Evolutionary conservation across 2,329 filamentous ascomycete species (phyloP), one percentile per base, ranked within the genome.

Genomic region (Cladosporium cucumerinum): DNA sequence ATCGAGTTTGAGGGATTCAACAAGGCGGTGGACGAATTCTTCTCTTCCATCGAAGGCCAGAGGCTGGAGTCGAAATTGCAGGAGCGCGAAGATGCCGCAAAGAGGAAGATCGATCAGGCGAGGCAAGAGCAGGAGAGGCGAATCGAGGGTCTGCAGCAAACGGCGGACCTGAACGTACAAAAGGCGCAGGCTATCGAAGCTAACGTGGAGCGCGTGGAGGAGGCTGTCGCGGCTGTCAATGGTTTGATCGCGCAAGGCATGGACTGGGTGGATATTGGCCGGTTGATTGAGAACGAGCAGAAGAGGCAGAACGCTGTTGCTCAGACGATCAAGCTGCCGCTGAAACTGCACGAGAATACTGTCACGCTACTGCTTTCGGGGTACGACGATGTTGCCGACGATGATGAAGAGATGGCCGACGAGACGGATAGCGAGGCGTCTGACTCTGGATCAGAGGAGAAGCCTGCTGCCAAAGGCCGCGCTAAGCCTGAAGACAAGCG

Each of bases 261-360:
- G 93, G 95, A 99, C 72, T 99, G 95, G 95, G 87, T 92, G 12
- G 91, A 97, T 69, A 93, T 98, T 72, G 92, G 86, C 11, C 90
- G 89, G 65, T 80, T 99, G 67, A 91, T 99, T 61, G 92, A 97
- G 75, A 86, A 92, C 69, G 94, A 98, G 75, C 91, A 96, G 75
- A 87, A 83, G 66, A 84, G 88, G 57, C 84, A 87, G 30, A 99
- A 99, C 69, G 87, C 91, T 0, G 93, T 99, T 8, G 95, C 95
- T 1, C 85, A 89, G 65, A 88, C 93, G 52, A 96, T 99, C 73
- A 91, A 90, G 74, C 80, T 96, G 21, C 94, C 95, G 0, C 79
- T 99, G 59, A 96, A 96, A 71, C 82, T 99, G 3, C 85, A 92
- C n/a, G 92, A 98, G 70, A 97, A 96, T 71, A 90, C 87, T 0